phyloP scores from a whole-genome alignment of 805 yeast genomes.

The Kazachstania martiniae region DNA sequence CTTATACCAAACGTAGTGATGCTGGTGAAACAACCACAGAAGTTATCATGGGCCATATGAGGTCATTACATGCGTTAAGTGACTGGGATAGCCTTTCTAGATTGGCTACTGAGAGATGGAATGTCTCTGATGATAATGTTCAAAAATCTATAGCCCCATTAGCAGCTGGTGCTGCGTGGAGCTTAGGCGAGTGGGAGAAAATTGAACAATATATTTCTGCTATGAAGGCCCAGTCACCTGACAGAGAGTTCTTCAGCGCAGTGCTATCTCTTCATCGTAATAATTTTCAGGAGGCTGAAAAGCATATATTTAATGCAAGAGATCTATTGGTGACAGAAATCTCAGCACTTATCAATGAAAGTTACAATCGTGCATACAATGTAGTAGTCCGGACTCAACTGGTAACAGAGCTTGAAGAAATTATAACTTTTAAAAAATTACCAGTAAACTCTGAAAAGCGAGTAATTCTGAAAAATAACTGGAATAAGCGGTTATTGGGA shows the following conservation, averaged over 20 bases:
- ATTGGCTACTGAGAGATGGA: slow-evolving; percentile 80
- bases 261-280: slow-evolving; percentile 73
- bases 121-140: slow-evolving; percentile 52
- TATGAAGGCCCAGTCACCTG: slow-evolving; percentile 87
- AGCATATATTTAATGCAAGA: slow-evolving; percentile 72
- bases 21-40: slow-evolving; percentile 52
- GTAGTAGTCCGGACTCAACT: slow-evolving; percentile 93
- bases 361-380: slow-evolving; percentile 90
- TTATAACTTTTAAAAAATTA: slow-evolving; percentile 72
- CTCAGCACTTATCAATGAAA: slow-evolving; percentile 85
- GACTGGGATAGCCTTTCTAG: slow-evolving; percentile 91
- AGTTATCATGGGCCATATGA: slow-evolving; percentile 89
- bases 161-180: slow-evolving; percentile 98
- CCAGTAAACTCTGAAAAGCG: slow-evolving; percentile 76
- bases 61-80: slow-evolving; percentile 91
- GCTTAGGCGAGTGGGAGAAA: slow-evolving; percentile 89
- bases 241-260: slow-evolving; percentile 86
- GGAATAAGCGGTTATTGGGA: slow-evolving; percentile 84
- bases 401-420: slow-evolving; percentile 92
- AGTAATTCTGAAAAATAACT: slow-evolving; percentile 68
- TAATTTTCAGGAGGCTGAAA: slow-evolving; percentile 68
- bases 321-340: slow-evolving; percentile 85
- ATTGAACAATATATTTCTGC: slow-evolving; percentile 85
- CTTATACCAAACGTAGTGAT: slow-evolving; percentile 68
- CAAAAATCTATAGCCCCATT: slow-evolving; percentile 81